Base-by-base conservation (phyloP, 2,329 filamentous ascomycete species). In the Neofusicoccum umdonicola region DNA sequence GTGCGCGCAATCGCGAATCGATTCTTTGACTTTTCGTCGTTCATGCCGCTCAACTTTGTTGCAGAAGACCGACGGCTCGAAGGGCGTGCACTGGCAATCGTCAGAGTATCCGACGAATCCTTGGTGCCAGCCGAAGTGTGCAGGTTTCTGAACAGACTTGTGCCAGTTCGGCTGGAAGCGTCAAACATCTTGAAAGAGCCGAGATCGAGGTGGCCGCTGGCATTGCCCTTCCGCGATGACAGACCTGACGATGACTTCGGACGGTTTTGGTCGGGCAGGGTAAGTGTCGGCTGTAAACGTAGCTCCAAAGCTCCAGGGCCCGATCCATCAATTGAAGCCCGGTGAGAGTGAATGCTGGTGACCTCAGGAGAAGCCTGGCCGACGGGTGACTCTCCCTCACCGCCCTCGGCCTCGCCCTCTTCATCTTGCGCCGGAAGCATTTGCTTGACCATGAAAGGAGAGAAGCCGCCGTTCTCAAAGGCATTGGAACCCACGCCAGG, bases 261-360 rank as follows among this genome's bases (percentile, higher is more conserved):
- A 34, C 72, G 77, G 52, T 67, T 74, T 52, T 73, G 78, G 74
- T 82, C 81, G 42, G 75, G 78, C 68, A 83, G 77, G 19, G 84
- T 89, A 19, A 97, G 79, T 0, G 94, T 98, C 12, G 95, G 93
- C 63, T 89, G 89, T 45, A 98, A 83, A 41, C 94, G 88, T 62
- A 93, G 83, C 74, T 96, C 93, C 27, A 97, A 84, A 35, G 91
- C 90, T 3, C 90, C 90, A 8, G 90, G 84, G 12, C 88, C 86
- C 4, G 85, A 88, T 77, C 63, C 63, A 22, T 74, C 71, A 8
- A 74, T 64, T 9, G 51, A 57, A 27, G 51, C 52, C 13, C 62
- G 51, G n/a, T 64, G 51, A 71, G 54, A 51, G 19, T 60, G 37
- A 12, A 19, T 31, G 35, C 39, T 37, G 34, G 45, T 17, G 3